These are phyloP conservation scores for Asclepias syriaca DNA, from an alignment of 257 asterid genomes.

Conservation along the genomic window DNA sequence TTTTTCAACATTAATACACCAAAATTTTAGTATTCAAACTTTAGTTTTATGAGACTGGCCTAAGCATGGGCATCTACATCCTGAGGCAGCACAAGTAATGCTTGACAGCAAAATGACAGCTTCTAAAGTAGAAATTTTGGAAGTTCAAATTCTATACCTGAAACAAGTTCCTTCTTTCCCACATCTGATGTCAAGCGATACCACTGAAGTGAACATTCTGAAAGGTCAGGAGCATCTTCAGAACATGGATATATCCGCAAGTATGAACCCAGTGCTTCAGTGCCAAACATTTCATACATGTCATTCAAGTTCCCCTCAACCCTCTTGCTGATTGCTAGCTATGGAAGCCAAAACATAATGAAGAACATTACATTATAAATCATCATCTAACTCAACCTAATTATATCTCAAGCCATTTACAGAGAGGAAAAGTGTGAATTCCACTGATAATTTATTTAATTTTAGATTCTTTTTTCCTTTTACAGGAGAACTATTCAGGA, in stretches of 20 bases:
- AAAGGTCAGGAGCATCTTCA: constrained; percentile 49
- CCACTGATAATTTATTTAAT: background rate
- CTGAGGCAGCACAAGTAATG: background rate
- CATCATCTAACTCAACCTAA: background rate
- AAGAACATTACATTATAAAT: background rate
- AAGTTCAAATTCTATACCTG: constrained; percentile 40
- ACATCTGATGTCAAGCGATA: constrained; percentile 60
- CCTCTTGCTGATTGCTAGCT: constrained; percentile 73
- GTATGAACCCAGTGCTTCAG: constrained; percentile 73
- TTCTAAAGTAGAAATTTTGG: background rate
- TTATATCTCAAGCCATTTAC: background rate
- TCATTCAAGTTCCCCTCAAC: constrained; percentile 28
- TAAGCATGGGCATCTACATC: background rate
- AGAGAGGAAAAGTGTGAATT: background rate
- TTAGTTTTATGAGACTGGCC: background rate
- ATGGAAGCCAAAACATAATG: constrained; percentile 4
- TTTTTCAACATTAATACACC: background rate
- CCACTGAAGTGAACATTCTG: constrained; percentile 74
- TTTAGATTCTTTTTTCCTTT: background rate
- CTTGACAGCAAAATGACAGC: constrained; percentile 2
- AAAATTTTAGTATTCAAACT: background rate
- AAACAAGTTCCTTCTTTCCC: constrained; percentile 65
- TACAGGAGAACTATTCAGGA: background rate
- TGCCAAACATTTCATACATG: constrained; percentile 71
- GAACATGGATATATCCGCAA: constrained; percentile 57